phyloP scores from a whole-genome alignment of 805 yeast species.

The Maudiozyma barnettii region DNA sequence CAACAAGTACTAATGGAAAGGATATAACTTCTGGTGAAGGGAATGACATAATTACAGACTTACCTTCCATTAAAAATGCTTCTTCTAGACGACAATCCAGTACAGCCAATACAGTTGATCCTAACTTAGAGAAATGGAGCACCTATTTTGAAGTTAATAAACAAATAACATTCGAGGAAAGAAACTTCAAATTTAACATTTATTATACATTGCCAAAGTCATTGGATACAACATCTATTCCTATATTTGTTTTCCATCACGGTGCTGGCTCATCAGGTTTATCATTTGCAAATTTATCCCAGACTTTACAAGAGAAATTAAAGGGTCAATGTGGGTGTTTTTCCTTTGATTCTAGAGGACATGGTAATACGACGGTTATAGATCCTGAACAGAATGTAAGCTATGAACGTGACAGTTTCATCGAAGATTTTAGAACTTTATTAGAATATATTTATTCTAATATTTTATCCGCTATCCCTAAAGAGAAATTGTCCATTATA shows the following conservation, averaged over 20 bases:
- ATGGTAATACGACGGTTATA: slow-evolving; percentile 44
- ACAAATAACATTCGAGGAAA: slow-evolving; percentile 6
- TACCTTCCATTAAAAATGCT: background rate
- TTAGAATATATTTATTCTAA: slow-evolving; percentile 32
- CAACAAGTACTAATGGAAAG: background rate
- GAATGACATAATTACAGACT: slow-evolving; percentile 2
- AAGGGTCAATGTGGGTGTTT: slow-evolving; percentile 50
- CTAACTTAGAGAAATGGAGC: background rate
- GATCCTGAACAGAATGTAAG: slow-evolving; percentile 22
- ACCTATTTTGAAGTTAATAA: slow-evolving; percentile 18
- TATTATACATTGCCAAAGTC: slow-evolving; percentile 48
- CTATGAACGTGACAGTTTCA: slow-evolving; percentile 42
- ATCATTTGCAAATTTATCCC: slow-evolving; percentile 55
- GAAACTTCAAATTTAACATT: slow-evolving; percentile 36
- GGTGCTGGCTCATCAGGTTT: slow-evolving; percentile 91
- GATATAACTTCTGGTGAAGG: background rate
- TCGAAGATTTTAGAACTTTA: slow-evolving; percentile 48
- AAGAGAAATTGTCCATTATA: slow-evolving; percentile 32
- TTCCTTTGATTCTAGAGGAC: slow-evolving; percentile 77
- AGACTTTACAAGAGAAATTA: slow-evolving; percentile 24
- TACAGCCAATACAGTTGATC: background rate
- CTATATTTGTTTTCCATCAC: slow-evolving; percentile 72
- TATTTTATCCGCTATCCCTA: slow-evolving; percentile 5
- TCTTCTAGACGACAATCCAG: background rate
- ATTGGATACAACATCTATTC: slow-evolving; percentile 23